Percentiles rank a stretch among this genome's conserved stretches.
phyloP scores from a whole-genome alignment of 352 stramenopile species.

The Phytophthora sojae region DNA sequence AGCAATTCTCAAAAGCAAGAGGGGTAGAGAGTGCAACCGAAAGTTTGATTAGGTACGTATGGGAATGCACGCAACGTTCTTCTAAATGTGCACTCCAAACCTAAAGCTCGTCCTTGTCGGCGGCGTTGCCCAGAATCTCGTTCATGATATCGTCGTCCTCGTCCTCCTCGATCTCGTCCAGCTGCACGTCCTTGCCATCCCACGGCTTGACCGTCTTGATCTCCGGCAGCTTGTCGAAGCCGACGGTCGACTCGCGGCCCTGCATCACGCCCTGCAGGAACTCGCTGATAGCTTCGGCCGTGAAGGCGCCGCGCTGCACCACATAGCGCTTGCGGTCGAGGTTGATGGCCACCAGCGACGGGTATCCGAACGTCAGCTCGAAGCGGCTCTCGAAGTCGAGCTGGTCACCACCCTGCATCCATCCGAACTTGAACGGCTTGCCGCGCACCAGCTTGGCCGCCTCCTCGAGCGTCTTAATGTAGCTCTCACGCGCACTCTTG shows the following conservation, averaged over 20 bases:
- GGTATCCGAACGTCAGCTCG: slow-evolving; percentile 92
- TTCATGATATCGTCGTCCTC: slow-evolving; percentile 90
- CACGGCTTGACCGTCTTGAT: slow-evolving; percentile 76
- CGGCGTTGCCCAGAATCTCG: slow-evolving; percentile 74
- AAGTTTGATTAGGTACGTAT: slow-evolving; percentile 16
- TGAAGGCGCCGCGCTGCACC: slow-evolving; percentile 83
- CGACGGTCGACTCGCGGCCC: slow-evolving; percentile 69
- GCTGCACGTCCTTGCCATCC: slow-evolving; percentile 85
- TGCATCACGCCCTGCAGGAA: slow-evolving; percentile 82
- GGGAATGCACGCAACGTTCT: slow-evolving; percentile 17
- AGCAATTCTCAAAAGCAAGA: not conserved
- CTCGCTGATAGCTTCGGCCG: slow-evolving; percentile 65
- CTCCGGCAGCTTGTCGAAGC: slow-evolving; percentile 65
- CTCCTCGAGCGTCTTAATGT: slow-evolving; percentile 84
- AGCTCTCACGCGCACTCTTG: slow-evolving; percentile 83
- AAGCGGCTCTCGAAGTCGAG: slow-evolving; percentile 84
- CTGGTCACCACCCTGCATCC: slow-evolving; percentile 92
- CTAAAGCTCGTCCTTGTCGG: slow-evolving; percentile 86
- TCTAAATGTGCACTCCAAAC: slow-evolving; percentile 19
- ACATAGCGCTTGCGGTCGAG: slow-evolving; percentile 87
- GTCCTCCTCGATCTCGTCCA: slow-evolving; percentile 78
- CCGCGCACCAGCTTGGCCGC: slow-evolving; percentile 87
- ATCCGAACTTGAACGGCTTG: slow-evolving; percentile 93
- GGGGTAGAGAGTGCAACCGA: slow-evolving; percentile 8
- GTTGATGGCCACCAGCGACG: slow-evolving; percentile 90